phyloP scores from a whole-genome alignment of 106 monocot genomes.

The Ottelia alismoides region DNA sequence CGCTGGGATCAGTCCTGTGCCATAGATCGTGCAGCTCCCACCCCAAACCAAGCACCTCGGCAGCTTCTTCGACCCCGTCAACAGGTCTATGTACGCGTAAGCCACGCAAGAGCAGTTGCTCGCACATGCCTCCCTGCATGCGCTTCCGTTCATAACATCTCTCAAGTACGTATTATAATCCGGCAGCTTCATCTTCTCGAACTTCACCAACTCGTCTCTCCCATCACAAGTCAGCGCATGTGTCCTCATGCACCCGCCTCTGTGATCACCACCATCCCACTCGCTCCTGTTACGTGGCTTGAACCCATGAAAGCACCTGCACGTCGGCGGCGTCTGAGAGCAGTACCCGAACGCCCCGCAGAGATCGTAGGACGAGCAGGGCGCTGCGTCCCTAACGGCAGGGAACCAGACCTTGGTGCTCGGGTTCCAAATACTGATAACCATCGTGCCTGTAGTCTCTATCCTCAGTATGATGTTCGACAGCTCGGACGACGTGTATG shows the following conservation, averaged over 20 bases:
- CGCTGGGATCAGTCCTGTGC: not conserved
- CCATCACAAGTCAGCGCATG: conserved; percentile 14
- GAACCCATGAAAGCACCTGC: conserved; percentile 39
- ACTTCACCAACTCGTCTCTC: conserved; percentile 12
- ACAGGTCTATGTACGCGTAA: conserved; percentile 1
- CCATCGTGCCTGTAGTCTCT: not conserved
- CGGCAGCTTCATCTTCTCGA: conserved; percentile 9
- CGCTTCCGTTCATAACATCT: not conserved
- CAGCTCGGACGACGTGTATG: not conserved
- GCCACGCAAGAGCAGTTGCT: conserved; percentile 4
- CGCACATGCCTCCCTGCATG: not conserved
- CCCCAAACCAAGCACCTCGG: conserved; percentile 21
- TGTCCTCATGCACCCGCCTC: conserved; percentile 32
- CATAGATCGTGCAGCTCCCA: not conserved
- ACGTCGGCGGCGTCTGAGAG: conserved; percentile 5
- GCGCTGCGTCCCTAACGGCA: conserved; percentile 10
- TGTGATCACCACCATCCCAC: conserved; percentile 25
- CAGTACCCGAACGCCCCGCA: conserved; percentile 54
- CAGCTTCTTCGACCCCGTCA: not conserved
- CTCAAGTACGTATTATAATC: not conserved
- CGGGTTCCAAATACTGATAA: not conserved
- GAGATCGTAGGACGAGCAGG: conserved; percentile 24
- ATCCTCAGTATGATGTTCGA: not conserved
- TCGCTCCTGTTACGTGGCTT: conserved; percentile 8
- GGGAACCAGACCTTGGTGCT: conserved; percentile 14